phyloP scores from a whole-genome alignment of 2,329 filamentous ascomycete species.

The Botrytis sinoallii region DNA sequence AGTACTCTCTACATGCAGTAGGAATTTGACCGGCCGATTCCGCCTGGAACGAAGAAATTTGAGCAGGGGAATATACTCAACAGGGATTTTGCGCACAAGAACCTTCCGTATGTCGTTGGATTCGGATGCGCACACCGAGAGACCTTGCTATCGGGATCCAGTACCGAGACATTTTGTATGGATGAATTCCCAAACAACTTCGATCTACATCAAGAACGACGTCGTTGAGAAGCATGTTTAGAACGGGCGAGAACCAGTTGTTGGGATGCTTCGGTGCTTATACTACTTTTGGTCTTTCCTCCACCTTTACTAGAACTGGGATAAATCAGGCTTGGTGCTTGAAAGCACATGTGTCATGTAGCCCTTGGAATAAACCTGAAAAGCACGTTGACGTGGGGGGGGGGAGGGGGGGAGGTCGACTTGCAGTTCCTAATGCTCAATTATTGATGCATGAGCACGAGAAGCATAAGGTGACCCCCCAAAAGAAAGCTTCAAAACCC shows the following conservation, averaged over 20 bases:
- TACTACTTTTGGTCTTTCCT: background rate
- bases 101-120: background rate
- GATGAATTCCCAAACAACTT: background rate
- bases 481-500: background rate
- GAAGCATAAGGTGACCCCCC: background rate
- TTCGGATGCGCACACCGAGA: background rate
- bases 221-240: constrained; percentile 11
- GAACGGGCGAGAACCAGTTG: background rate
- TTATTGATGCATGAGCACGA: background rate
- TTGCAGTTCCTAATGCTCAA: background rate
- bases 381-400: background rate
- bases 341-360: background rate
- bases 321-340: background rate
- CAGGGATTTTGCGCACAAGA: background rate
- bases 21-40: background rate
- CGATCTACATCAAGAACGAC: background rate
- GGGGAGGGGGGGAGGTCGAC: background rate
- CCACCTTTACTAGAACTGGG: background rate
- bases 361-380: background rate
- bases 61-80: background rate
- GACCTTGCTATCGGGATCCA: constrained; percentile 4
- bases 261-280: background rate
- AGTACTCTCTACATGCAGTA: background rate
- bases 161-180: constrained; percentile 2
- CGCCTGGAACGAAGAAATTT: background rate